phyloP scores from a whole-genome alignment of 78 protist genomes.

The Dictyostelium capitatum region DNA sequence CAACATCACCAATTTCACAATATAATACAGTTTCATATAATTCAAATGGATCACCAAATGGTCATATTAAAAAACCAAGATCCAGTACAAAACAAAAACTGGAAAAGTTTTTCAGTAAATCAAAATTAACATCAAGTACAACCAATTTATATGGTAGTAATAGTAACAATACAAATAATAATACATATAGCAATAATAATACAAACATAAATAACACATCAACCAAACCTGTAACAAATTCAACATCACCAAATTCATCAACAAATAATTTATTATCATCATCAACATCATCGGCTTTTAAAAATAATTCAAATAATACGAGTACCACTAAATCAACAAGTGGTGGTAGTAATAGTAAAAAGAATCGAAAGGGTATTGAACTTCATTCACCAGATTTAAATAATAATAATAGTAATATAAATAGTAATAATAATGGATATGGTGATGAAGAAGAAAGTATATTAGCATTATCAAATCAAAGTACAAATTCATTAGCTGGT shows the following conservation, averaged over 20 bases:
- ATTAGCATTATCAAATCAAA: neutral
- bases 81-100: constrained; percentile 58
- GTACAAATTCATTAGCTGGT: neutral
- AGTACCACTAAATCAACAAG: neutral
- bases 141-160: neutral
- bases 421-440: neutral
- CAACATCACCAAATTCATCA: neutral
- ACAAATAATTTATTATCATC: neutral
- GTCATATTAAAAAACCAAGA: constrained; percentile 27
- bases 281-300: neutral
- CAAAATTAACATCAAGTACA: neutral
- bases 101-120: constrained; percentile 32
- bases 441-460: neutral
- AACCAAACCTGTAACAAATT: constrained; percentile 9
- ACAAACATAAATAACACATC: neutral
- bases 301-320: neutral
- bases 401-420: neutral
- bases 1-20: neutral
- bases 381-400: constrained; percentile 1
- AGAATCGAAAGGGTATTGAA: constrained; percentile 1
- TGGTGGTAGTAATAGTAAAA: neutral
- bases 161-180: neutral
- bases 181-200: too few species aligned
- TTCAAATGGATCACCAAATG: neutral
- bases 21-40: neutral